phyloP scores from a whole-genome alignment of 2,329 filamentous ascomycete species.

The Corinectria fuckeliana region DNA sequence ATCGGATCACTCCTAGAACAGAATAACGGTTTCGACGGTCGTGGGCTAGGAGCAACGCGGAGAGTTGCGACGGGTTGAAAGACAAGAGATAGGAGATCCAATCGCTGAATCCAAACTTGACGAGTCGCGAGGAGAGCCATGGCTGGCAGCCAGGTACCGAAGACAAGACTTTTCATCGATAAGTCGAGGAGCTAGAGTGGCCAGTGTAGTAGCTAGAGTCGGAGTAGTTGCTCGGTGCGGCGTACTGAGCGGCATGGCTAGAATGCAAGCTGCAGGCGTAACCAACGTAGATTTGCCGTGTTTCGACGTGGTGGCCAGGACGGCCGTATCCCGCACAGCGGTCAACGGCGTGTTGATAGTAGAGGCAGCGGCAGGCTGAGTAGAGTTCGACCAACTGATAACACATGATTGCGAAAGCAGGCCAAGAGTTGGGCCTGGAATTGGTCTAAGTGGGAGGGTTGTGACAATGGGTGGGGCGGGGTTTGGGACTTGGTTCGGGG shows the following conservation, averaged over 20 bases:
- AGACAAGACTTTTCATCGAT: slow-evolving; percentile 62
- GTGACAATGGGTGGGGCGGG: slow-evolving; percentile 6
- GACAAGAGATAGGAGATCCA: slow-evolving; percentile 60
- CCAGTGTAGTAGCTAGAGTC: slow-evolving; percentile 63
- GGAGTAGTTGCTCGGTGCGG: slow-evolving; percentile 53
- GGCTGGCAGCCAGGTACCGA: slow-evolving; percentile 54
- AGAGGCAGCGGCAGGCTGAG: slow-evolving; percentile 85
- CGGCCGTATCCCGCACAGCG: slow-evolving; percentile 79
- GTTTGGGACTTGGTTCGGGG: slow-evolving; percentile 11
- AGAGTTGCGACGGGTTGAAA: slow-evolving; percentile 55
- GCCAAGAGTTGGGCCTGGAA: slow-evolving; percentile 24
- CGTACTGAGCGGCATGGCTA: slow-evolving; percentile 47
- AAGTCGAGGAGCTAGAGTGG: slow-evolving; percentile 53
- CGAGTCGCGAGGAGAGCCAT: slow-evolving; percentile 50
- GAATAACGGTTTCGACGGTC: slow-evolving; percentile 50
- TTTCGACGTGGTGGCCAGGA: slow-evolving; percentile 73
- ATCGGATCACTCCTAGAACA: slow-evolving; percentile 36
- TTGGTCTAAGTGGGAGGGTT: slow-evolving; percentile 16
- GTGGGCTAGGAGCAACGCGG: slow-evolving; percentile 55
- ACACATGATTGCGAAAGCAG: slow-evolving; percentile 68
- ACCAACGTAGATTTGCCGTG: slow-evolving; percentile 81
- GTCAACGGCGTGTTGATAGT: slow-evolving; percentile 87
- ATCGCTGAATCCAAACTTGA: slow-evolving; percentile 50
- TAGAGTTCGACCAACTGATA: slow-evolving; percentile 87
- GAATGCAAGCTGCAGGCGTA: slow-evolving; percentile 68